These are phyloP conservation scores for Magnaporthiopsis poae DNA, from an alignment of 2,329 filamentous ascomycete genomes.

Conservation along the genomic window DNA sequence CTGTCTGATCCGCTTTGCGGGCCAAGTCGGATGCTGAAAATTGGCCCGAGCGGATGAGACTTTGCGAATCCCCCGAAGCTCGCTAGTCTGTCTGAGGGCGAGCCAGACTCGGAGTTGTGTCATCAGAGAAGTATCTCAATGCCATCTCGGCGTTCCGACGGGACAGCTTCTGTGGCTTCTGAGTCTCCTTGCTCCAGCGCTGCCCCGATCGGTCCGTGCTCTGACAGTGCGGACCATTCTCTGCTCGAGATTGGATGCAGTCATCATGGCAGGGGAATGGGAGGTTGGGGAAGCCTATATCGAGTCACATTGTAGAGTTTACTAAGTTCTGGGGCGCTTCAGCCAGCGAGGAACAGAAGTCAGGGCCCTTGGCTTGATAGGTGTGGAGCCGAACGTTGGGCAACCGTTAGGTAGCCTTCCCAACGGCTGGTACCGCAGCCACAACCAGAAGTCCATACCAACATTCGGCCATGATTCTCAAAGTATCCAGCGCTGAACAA, in stretches of 20 bases:
- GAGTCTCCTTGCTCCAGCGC: no score
- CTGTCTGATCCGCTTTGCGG: constrained; percentile 20
- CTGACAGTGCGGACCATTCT: no score
- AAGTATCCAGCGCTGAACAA: no score
- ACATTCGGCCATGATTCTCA: no score
- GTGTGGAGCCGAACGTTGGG: neutral
- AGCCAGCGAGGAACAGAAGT: neutral
- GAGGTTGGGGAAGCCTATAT: neutral
- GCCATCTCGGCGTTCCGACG: neutral
- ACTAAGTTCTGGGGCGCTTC: neutral
- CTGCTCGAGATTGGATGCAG: neutral
- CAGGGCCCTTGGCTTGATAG: neutral
- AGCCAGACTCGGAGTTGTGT: no score
- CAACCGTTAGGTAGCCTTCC: neutral
- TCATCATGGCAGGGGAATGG: neutral
- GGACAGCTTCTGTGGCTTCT: no score
- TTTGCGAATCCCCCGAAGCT: no score
- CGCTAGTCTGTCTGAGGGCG: no score
- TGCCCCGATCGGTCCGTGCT: neutral
- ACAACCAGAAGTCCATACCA: neutral
- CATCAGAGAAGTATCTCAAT: neutral
- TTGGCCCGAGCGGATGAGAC: no score
- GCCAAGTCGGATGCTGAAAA: no score
- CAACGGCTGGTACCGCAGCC: neutral
- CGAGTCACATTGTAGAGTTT: neutral